Base-by-base conservation (phyloP, 306 rosid genomes). In the Vicia sativa region DNA sequence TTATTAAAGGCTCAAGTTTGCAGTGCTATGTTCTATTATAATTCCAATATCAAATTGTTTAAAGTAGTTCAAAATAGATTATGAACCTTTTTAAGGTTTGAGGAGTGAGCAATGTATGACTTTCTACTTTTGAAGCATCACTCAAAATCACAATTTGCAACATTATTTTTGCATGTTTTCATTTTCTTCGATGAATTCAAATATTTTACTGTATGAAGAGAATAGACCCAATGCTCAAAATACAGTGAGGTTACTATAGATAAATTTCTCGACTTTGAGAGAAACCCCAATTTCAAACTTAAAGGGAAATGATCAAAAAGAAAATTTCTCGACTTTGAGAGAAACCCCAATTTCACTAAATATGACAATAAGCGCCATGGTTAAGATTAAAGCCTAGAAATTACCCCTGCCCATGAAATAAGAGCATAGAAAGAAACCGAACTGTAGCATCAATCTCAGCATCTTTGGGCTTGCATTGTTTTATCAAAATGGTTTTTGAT, bases 1-100 rank as follows among this genome's bases (percentile, higher is more conserved):
- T 70, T 28, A 12, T 43, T 29, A 23, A 38, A 70, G 34, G 43
- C 48, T 58, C 37, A 43, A 70, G 29, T 29, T 70, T 37, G 4
- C 7, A 19, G 23, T 35, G 49, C 38, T 4, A 19, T 19, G 62
- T 4, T 41, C 49, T 35, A n/a, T 52, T 49, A 54, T 35, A 52
- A 29, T 15, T 48, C 54, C 3, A 48, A 16, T 15, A 2, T 15
- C 2, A 16, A 1, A 43, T 43, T 43, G 0, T 14, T 44, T 18
- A 13, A 44, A 44, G 54, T 16, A 39, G 38, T 34, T 48, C 11
- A 46, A 15, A 48, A 48, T 48, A 48, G 54, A 48, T 2, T 48
- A 9, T 19, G 21, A 21, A 50, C 14, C 29, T 31, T 10, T 55
- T 54, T 10, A 52, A 9, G 31, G n/a, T 21, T 52, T 34, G 38